Evolutionary conservation across 352 stramenopile genomes (phyloP), one percentile per base, ranked within the genome.

Genomic region (Peronospora tabacina): DNA sequence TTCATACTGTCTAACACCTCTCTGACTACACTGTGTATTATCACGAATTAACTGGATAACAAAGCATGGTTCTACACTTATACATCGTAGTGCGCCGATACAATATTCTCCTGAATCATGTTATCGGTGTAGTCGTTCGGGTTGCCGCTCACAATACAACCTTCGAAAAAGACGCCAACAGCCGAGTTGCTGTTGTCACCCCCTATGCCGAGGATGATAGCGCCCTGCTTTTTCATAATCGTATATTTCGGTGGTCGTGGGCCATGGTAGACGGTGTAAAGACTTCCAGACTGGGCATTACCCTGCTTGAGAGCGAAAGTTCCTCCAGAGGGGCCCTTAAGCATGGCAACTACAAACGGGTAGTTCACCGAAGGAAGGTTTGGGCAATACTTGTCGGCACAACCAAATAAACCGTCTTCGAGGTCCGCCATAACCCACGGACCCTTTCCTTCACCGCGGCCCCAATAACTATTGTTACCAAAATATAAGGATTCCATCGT

Each of bases 401-500:
- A 63, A 5, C 48, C 48, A 15, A 63, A 63, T 17, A 63, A 43
- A 34, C 55, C 55, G 10, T 63, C 36, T 7, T 63, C 55, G 0
- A 63, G 42, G 12, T 63, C 55, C 0, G 55, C 55, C 55, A 63
- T 63, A 7, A 63, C 22, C 55, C 55, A 63, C 3, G 48, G 55
- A 24, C 55, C 55, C 5, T 29, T 52, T 6, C 55, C 55, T 5
- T 58, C 46, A 7, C 55, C 55, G 3, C 44, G 57, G 4, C 55
- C 48, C 55, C 55, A 63, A 8, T 49, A 9, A 0, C 11, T 43
- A 6, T 16, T 63, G 17, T 54, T 63, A 5, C 55, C 55, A 19
- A 63, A 36, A 29, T 58, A 63, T 38, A 58, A 42, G 0, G 49
- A 49, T 28, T 63, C 55, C 55, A 63, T 63, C 5, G 55, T 63